phyloP scores from a whole-genome alignment of 495 filamentous ascomycete genomes.

The Lophium mytilinum region DNA sequence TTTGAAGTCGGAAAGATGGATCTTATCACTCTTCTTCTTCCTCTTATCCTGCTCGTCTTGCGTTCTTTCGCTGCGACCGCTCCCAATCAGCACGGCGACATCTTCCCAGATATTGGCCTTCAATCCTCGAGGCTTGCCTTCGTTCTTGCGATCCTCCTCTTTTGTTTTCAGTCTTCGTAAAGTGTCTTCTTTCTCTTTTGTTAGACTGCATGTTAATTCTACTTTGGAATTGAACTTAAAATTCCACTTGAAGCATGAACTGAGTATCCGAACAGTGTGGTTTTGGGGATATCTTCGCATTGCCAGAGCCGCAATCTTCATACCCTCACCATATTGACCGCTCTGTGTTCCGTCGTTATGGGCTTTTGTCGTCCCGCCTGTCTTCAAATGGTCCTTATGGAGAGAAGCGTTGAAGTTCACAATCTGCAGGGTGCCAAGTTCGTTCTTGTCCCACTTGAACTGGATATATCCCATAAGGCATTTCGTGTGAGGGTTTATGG shows the following conservation, averaged over 20 bases:
- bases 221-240: not conserved
- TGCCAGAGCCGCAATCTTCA: constrained; percentile 6
- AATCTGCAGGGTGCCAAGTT: not conserved
- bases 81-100: not conserved
- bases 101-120: not conserved
- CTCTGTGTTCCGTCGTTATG: not conserved
- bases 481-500: too few species aligned
- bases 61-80: not conserved
- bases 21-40: not conserved
- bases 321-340: constrained; percentile 7
- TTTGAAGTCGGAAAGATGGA: not conserved
- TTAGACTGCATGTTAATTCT: not conserved
- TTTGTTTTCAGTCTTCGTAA: not conserved
- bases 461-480: not conserved
- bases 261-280: not conserved
- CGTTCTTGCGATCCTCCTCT: not conserved
- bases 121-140: not conserved
- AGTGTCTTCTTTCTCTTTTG: not conserved
- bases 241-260: not conserved
- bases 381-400: not conserved
- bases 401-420: constrained; percentile 3
- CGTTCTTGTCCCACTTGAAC: not conserved
- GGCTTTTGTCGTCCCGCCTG: constrained; percentile 3
- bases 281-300: constrained; percentile 3
- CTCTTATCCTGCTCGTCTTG: not conserved